A percentile compares a stretch with the other conserved stretches of the same genome.
phyloP scores from a whole-genome alignment of 768 basidiomycete genomes.

The Calocera viscosa region DNA sequence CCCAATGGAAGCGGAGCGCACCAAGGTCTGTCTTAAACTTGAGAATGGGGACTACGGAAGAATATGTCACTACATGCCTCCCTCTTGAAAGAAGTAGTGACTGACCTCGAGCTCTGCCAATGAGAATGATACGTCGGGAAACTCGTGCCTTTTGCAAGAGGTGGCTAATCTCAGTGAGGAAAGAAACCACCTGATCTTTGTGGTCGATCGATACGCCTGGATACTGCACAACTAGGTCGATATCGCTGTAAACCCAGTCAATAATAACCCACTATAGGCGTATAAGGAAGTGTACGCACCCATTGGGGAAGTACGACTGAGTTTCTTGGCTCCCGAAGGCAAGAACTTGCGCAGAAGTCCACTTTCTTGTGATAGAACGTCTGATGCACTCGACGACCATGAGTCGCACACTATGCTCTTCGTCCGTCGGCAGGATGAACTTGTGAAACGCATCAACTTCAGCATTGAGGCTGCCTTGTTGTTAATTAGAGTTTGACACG shows the following conservation, averaged over 20 bases:
- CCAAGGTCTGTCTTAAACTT: constrained; percentile 79
- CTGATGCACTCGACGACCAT: constrained; percentile 60
- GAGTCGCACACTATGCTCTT: constrained; percentile 75
- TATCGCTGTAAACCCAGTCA: constrained; percentile 48
- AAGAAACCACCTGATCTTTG: constrained; percentile 40
- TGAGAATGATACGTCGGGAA: constrained; percentile 70
- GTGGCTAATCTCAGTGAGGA: constrained; percentile 62
- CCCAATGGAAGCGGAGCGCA: constrained; percentile 26
- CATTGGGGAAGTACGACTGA: constrained; percentile 80
- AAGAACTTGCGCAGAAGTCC: constrained; percentile 65
- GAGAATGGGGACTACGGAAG: constrained; percentile 80
- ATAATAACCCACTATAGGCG: neutral
- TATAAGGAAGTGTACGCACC: constrained; percentile 50
- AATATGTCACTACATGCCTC: neutral
- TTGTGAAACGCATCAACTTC: constrained; percentile 77
- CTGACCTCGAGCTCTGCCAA: constrained; percentile 52
- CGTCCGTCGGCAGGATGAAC: constrained; percentile 76
- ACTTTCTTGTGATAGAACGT: constrained; percentile 46
- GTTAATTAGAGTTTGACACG: neutral
- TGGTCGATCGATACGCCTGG: constrained; percentile 57
- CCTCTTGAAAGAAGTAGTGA: neutral
- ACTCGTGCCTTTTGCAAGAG: constrained; percentile 62
- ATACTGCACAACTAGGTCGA: constrained; percentile 85
- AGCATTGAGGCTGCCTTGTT: constrained; percentile 53
- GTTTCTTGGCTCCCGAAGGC: constrained; percentile 93